phyloP scores from a whole-genome alignment of 768 basidiomycete genomes.

The Hypholoma fasciculare region DNA sequence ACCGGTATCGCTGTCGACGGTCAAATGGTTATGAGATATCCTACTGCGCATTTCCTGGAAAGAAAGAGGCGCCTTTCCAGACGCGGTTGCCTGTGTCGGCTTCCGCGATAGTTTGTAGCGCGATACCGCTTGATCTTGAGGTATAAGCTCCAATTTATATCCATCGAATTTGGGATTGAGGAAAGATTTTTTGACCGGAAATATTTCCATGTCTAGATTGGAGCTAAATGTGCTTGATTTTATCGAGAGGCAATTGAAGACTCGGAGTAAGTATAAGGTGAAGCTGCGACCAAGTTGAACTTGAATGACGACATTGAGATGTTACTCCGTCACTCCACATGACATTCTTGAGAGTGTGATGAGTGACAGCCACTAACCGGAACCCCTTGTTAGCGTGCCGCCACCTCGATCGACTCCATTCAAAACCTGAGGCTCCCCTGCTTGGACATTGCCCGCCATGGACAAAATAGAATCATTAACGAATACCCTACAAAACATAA shows the following conservation, averaged over 20 bases:
- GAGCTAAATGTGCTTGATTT: background rate
- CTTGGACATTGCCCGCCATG: slow-evolving; percentile 42
- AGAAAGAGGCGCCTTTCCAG: slow-evolving; percentile 61
- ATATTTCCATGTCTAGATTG: slow-evolving; percentile 30
- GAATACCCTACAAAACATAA: slow-evolving; percentile 75
- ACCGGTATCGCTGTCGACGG: slow-evolving; percentile 42
- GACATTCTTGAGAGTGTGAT: background rate
- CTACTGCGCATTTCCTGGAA: slow-evolving; percentile 85
- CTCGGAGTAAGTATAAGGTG: background rate
- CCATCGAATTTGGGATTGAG: slow-evolving; percentile 86
- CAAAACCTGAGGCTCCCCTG: background rate
- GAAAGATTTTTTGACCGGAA: slow-evolving; percentile 50
- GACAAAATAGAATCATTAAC: slow-evolving; percentile 79
- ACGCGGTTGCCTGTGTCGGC: slow-evolving; percentile 61
- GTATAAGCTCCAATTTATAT: slow-evolving; percentile 68
- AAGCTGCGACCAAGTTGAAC: too few species aligned
- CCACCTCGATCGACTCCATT: slow-evolving; percentile 2
- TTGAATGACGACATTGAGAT: background rate
- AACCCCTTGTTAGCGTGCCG: slow-evolving; percentile 1
- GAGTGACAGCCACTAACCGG: background rate
- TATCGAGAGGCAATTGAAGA: background rate
- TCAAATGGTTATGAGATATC: slow-evolving; percentile 82
- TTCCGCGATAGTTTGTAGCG: slow-evolving; percentile 53
- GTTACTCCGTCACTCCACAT: background rate
- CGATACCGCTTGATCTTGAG: slow-evolving; percentile 54